Conservation (phyloP, 2,329 filamentous ascomycete genomes). For the Fusarium sublunatum region DNA sequence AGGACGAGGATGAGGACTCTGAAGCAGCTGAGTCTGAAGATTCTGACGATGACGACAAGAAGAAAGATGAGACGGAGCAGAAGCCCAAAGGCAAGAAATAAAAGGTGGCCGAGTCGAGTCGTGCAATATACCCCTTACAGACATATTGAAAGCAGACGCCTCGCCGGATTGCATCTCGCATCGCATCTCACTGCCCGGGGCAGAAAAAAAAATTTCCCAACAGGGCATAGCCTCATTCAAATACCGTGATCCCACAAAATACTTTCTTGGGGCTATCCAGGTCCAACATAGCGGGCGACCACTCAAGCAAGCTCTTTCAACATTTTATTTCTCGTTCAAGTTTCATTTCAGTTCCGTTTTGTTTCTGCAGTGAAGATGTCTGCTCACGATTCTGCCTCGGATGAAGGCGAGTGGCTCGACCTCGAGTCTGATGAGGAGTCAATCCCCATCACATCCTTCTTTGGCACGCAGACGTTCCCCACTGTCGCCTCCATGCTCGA, state of each 20-base stretch:
- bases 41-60: constrained; percentile 22
- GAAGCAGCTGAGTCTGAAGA: constrained; percentile 51
- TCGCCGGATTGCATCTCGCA: constrained; percentile 47
- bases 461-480: constrained; percentile 74
- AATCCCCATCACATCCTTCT: constrained; percentile 72
- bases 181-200: constrained; percentile 38
- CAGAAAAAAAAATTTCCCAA: constrained; percentile 40
- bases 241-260: constrained; percentile 49
- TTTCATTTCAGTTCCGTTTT: constrained; percentile 50
- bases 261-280: constrained; percentile 26
- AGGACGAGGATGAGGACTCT: constrained; percentile 36
- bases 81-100: constrained; percentile 9
- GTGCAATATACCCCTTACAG: constrained; percentile 46
- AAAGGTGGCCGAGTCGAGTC: constrained; percentile 5
- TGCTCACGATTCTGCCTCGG: constrained; percentile 46
- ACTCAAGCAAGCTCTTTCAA: constrained; percentile 3
- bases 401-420: constrained; percentile 64
- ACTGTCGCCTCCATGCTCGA: constrained; percentile 73
- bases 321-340: constrained; percentile 53
- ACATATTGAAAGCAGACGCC: constrained; percentile 43
- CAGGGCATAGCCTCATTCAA: constrained; percentile 52
- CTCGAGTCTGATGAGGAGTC: constrained; percentile 72
- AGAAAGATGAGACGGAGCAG: constrained; percentile 12
- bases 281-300: constrained; percentile 19
- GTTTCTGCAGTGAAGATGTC: constrained; percentile 47